Evolutionary conservation across 495 filamentous ascomycete genomes (phyloP).

Genomic region (Ascobolus immersus): DNA sequence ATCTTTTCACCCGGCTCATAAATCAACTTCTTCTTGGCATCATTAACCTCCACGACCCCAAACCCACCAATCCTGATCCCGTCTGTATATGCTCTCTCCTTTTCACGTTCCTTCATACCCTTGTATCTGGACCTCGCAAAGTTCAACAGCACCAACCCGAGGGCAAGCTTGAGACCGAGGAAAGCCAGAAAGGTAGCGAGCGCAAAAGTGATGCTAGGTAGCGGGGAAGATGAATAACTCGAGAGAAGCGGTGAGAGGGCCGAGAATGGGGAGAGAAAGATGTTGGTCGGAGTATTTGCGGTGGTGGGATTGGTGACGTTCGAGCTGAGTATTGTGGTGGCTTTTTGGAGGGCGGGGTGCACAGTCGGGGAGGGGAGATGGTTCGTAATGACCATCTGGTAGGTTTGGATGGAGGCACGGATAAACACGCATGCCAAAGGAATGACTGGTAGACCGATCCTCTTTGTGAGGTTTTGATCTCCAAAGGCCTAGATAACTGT

Average conservation of each 20-base stretch:
- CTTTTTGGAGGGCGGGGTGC: conserved; percentile 41
- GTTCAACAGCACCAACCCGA: conserved; percentile 57
- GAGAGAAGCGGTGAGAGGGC: conserved; percentile 18
- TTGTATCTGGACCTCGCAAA: conserved; percentile 53
- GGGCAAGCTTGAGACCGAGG: conserved; percentile 52
- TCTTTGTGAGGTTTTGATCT: conserved; percentile 65
- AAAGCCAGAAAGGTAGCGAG: conserved; percentile 52
- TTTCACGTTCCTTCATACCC: conserved; percentile 41
- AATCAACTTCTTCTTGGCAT: conserved; percentile 64
- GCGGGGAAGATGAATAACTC: conserved; percentile 23
- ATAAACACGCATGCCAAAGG: conserved; percentile 89
- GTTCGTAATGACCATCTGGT: conserved; percentile 89
- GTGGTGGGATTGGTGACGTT: conserved; percentile 39
- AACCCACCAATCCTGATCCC: conserved; percentile 54
- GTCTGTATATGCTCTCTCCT: conserved; percentile 35
- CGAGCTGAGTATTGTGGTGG: conserved; percentile 37
- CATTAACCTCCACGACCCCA: conserved; percentile 65
- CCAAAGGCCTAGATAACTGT: conserved; percentile 41
- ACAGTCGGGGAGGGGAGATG: conserved; percentile 49
- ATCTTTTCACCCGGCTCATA: conserved; percentile 61
- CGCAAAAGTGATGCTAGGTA: conserved; percentile 41
- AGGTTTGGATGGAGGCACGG: conserved; percentile 78
- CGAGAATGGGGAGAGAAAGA: conserved; percentile 18
- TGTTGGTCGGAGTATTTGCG: conserved; percentile 45
- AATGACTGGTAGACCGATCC: conserved; percentile 75